phyloP scores from a whole-genome alignment of 345 rosid genomes.

The Euphorbia peplus region DNA sequence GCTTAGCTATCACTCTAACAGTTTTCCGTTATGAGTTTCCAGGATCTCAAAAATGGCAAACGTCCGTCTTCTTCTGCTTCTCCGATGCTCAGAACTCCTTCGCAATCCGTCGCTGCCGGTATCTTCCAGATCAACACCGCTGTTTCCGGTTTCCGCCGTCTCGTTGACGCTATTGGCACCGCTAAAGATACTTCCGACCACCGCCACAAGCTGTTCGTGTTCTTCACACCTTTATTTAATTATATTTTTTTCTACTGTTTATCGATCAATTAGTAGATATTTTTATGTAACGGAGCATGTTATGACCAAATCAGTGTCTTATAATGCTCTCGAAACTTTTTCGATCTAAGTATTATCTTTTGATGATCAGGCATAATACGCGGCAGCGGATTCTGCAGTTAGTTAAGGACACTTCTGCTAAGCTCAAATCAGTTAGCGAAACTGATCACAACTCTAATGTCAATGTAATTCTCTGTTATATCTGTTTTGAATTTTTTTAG shows the following conservation, averaged over 20 bases:
- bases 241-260: neutral
- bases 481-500: neutral
- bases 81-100: constrained; percentile 37
- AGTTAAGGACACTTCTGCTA: constrained; percentile 62
- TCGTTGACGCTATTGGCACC: constrained; percentile 57
- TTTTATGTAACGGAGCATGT: too few species aligned
- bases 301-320: too few species aligned
- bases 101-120: constrained; percentile 55
- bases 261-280: too few species aligned
- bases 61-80: constrained; percentile 28
- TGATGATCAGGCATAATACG: constrained; percentile 45
- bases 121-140: constrained; percentile 73
- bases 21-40: constrained; percentile 48
- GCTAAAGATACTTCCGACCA: constrained; percentile 65
- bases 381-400: constrained; percentile 59
- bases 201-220: constrained; percentile 50
- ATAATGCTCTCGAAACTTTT: too few species aligned
- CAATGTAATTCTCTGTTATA: constrained; percentile 24
- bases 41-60: constrained; percentile 40
- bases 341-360: neutral
- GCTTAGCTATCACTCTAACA: too few species aligned
- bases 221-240: neutral
- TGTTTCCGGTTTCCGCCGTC: constrained; percentile 61
- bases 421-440: constrained; percentile 58
- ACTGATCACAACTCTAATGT: constrained; percentile 39